Percentiles rank a stretch among this genome's conserved stretches.
phyloP scores from a whole-genome alignment of 441 rosid genomes.

The Manihot esculenta region DNA sequence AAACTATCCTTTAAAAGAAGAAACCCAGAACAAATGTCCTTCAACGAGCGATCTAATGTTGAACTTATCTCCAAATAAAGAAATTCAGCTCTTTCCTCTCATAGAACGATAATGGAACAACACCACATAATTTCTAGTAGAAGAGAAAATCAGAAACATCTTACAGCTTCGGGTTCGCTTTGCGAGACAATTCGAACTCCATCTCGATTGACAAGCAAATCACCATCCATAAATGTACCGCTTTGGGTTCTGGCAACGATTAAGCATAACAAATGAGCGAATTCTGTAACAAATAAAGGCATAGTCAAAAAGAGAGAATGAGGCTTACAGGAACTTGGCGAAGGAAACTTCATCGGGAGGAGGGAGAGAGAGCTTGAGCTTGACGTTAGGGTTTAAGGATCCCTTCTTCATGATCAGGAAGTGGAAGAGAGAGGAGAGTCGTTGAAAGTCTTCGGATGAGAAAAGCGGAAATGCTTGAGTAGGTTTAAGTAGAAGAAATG shows the following conservation, averaged over 20 bases:
- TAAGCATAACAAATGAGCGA: constrained; percentile 8
- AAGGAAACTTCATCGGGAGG: constrained; percentile 50
- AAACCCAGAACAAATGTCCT: neutral
- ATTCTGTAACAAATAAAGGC: neutral
- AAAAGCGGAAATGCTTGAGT: neutral
- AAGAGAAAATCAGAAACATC: constrained; percentile 8
- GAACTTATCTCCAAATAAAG: neutral
- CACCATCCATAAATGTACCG: constrained; percentile 88
- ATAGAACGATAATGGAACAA: neutral
- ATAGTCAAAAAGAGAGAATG: neutral
- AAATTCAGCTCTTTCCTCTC: neutral
- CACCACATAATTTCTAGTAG: neutral
- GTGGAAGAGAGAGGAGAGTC: neutral
- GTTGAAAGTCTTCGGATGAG: neutral
- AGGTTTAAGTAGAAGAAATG: neutral
- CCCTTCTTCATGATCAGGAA: constrained; percentile 52
- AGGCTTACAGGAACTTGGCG: constrained; percentile 63
- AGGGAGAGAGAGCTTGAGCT: constrained; percentile 67
- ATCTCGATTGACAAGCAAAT: constrained; percentile 83
- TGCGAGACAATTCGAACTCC: constrained; percentile 78
- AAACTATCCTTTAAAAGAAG: neutral
- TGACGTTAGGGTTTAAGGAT: constrained; percentile 38
- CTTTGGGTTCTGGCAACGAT: constrained; percentile 59
- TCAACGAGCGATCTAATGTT: neutral
- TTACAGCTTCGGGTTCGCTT: constrained; percentile 56